These are phyloP conservation scores for Picea abies DNA, from an alignment of 83 land plant species.

Conservation along the genomic window DNA sequence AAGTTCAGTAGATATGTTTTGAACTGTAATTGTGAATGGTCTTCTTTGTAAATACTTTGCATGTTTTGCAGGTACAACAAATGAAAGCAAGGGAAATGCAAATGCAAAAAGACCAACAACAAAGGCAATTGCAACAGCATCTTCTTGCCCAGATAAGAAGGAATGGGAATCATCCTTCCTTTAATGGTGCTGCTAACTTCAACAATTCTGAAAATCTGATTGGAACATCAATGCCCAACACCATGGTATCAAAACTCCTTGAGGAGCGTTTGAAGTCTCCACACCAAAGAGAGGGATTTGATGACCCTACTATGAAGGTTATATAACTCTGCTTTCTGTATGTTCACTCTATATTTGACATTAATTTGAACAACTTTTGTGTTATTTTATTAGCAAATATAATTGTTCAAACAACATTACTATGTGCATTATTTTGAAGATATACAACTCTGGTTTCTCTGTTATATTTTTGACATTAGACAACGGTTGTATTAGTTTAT, in stretches of 20 bases:
- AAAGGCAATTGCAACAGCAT: slow-evolving; percentile 44
- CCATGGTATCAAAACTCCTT: background rate
- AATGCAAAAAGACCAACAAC: slow-evolving; percentile 28
- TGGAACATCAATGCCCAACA: background rate
- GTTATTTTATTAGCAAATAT: background rate
- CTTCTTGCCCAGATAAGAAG: slow-evolving; percentile 23
- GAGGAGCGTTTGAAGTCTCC: slow-evolving; percentile 6
- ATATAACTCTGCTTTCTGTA: background rate
- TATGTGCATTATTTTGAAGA: background rate
- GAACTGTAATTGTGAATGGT: background rate
- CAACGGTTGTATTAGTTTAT: background rate
- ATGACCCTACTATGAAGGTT: slow-evolving; percentile 1
- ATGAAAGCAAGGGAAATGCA: slow-evolving; percentile 54
- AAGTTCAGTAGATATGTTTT: background rate
- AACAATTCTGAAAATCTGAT: slow-evolving; percentile 11
- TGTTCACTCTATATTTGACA: background rate
- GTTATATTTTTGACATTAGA: background rate
- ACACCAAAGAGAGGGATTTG: slow-evolving; percentile 11
- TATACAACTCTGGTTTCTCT: no score
- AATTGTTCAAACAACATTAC: background rate
- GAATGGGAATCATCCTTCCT: slow-evolving; percentile 36
- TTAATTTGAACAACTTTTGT: background rate
- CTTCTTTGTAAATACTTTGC: background rate
- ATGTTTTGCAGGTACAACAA: slow-evolving; percentile 35
- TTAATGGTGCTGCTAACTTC: slow-evolving; percentile 33